A percentile compares a stretch with the other conserved stretches of the same genome.
Evolutionary conservation across 805 yeast genomes (phyloP).

Genomic region (Suhomyces sp.): DNA sequence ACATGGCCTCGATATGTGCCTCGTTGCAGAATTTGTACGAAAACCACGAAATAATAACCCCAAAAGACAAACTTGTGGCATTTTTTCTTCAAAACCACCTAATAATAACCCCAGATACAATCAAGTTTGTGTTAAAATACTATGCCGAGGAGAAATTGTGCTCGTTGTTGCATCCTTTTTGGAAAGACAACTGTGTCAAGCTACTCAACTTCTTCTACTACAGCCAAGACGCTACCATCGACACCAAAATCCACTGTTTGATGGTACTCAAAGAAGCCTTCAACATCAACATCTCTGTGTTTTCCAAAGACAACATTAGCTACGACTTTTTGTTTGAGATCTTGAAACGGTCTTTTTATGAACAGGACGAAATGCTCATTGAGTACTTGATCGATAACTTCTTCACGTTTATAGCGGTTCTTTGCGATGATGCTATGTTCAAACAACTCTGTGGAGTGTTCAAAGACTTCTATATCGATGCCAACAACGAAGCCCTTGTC

Average conservation of each 20-base stretch:
- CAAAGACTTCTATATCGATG: slow-evolving; percentile 4
- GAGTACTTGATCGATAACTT: slow-evolving; percentile 24
- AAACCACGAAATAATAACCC: slow-evolving; percentile 37
- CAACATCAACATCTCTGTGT: slow-evolving; percentile 28
- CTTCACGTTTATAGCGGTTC: slow-evolving; percentile 21
- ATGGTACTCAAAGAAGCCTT: slow-evolving; percentile 36
- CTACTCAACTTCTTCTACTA: slow-evolving; percentile 46
- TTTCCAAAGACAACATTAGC: slow-evolving; percentile 26
- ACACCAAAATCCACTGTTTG: slow-evolving; percentile 30
- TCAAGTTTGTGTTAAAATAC: slow-evolving; percentile 44
- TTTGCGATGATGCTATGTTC: slow-evolving; percentile 13
- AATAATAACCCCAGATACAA: slow-evolving; percentile 33
- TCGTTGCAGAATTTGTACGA: slow-evolving; percentile 31
- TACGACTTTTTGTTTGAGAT: slow-evolving; percentile 33
- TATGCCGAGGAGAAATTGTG: slow-evolving; percentile 52
- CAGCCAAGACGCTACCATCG: slow-evolving; percentile 14
- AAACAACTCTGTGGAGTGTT: slow-evolving; percentile 14
- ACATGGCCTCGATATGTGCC: slow-evolving; percentile 34
- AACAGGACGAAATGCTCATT: slow-evolving; percentile 31
- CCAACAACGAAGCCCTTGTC: neutral
- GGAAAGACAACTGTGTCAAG: slow-evolving; percentile 47
- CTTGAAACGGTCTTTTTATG: slow-evolving; percentile 24
- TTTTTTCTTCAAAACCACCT: slow-evolving; percentile 39
- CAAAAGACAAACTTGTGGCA: slow-evolving; percentile 39
- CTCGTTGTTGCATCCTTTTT: slow-evolving; percentile 47